Evolutionary conservation across 2,329 filamentous ascomycete genomes (phyloP).

Genomic region (Davidsoniella eucalypti): DNA sequence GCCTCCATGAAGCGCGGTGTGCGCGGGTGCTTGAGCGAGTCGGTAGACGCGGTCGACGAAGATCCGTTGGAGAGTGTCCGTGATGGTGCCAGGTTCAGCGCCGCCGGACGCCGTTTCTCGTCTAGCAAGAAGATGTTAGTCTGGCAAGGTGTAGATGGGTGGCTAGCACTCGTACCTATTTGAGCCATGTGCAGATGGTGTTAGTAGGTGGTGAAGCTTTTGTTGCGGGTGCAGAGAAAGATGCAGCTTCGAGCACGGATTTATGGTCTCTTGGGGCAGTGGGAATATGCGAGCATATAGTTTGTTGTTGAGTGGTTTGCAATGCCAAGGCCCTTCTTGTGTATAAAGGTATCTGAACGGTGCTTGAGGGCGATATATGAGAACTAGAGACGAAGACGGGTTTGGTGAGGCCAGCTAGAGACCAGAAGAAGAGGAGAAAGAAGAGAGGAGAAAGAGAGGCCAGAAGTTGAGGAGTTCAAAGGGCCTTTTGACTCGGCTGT

Average conservation of each 20-base stretch:
- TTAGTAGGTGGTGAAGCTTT: not conserved
- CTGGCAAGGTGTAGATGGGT: not conserved
- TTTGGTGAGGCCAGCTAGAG: conserved; percentile 41
- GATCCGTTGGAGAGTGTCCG: conserved; percentile 34
- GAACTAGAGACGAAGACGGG: conserved; percentile 18
- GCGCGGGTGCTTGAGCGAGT: conserved; percentile 49
- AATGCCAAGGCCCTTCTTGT: too few species aligned
- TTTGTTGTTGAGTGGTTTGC: too few species aligned
- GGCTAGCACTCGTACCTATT: conserved; percentile 21
- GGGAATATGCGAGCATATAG: too few species aligned
- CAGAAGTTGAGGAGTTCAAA: conserved; percentile 13
- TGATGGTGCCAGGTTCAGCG: conserved; percentile 34
- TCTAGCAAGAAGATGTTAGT: conserved; percentile 22
- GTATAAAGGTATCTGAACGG: too few species aligned
- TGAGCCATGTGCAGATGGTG: conserved; percentile 19
- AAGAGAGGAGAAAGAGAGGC: conserved; percentile 22
- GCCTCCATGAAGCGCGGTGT: conserved; percentile 70
- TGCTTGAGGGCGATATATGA: conserved; percentile 11
- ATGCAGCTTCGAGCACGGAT: too few species aligned
- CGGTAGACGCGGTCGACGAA: conserved; percentile 31
- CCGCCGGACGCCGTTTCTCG: conserved; percentile 40
- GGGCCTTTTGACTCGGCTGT: too few species aligned
- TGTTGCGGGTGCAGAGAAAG: not conserved
- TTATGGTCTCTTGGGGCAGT: too few species aligned
- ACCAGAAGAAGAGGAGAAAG: conserved; percentile 24